phyloP scores from a whole-genome alignment of 2,329 filamentous ascomycete species.

The Raffaelea arxii region DNA sequence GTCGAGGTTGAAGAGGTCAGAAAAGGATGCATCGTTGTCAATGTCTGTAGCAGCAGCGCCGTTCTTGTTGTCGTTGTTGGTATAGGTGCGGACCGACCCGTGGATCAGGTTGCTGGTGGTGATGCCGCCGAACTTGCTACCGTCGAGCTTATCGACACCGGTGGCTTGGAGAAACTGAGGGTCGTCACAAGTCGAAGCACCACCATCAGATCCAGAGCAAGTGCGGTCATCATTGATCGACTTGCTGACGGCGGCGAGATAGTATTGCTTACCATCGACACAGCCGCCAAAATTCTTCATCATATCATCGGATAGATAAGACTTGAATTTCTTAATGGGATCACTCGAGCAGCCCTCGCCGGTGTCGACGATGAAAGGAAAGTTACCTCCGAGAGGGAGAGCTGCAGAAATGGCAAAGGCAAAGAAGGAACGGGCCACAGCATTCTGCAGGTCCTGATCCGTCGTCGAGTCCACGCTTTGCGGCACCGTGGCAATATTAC shows the following conservation, averaged over 20 bases:
- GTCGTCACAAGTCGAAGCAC: background rate
- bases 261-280: constrained; percentile 19
- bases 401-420: background rate
- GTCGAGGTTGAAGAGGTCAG: constrained; percentile 17
- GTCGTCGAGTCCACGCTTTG: background rate
- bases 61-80: constrained; percentile 22
- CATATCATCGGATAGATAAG: constrained; percentile 7
- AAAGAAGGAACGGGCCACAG: background rate
- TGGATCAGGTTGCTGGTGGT: constrained; percentile 10
- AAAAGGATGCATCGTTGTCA: constrained; percentile 13
- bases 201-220: background rate
- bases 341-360: background rate
- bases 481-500: background rate
- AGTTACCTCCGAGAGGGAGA: background rate
- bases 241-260: constrained; percentile 14
- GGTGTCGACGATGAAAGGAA: background rate
- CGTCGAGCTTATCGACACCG: constrained; percentile 7
- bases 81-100: constrained; percentile 19
- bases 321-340: background rate
- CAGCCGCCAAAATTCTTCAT: constrained; percentile 13
- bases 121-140: constrained; percentile 1
- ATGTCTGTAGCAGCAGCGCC: constrained; percentile 16
- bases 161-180: background rate
- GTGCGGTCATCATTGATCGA: background rate
- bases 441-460: background rate